A percentile compares a stretch with the other conserved stretches of the same genome.
These are phyloP conservation scores for Deuterostichococcus epilithicus DNA, from an alignment of 139 green algal species.

Conservation along the genomic window DNA sequence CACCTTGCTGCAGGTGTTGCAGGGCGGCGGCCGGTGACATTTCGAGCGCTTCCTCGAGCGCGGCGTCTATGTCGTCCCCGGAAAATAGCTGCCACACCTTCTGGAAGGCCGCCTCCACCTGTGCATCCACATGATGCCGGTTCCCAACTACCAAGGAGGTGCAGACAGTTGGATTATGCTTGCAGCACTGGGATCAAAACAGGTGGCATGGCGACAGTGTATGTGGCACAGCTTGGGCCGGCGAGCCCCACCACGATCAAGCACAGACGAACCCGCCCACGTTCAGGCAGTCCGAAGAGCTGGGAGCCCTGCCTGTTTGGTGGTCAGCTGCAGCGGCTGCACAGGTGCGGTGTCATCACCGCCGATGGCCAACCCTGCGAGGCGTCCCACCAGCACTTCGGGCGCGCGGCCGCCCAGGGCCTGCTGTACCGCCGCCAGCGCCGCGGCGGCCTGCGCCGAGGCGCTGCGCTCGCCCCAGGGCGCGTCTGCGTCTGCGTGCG, in stretches of 20 bases:
- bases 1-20: neutral
- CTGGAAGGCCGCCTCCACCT: neutral
- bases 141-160: too few species aligned
- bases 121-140: too few species aligned
- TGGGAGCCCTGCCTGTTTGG: neutral
- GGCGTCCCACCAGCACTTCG: neutral
- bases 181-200: too few species aligned
- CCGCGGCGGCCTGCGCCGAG: neutral
- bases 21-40: neutral
- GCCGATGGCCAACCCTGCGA: neutral
- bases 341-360: too few species aligned
- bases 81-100: neutral
- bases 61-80: neutral
- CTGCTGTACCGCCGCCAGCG: neutral
- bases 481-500: neutral
- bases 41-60: neutral
- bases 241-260: too few species aligned
- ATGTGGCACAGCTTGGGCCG: too few species aligned
- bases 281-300: too few species aligned
- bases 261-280: too few species aligned
- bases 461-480: neutral
- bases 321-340: neutral
- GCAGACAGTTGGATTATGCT: too few species aligned
- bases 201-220: too few species aligned
- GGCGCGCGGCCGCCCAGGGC: neutral